These are phyloP conservation scores for Hansenula lynferdii DNA, from an alignment of 1,139 yeast genomes.

Conservation along the genomic window DNA sequence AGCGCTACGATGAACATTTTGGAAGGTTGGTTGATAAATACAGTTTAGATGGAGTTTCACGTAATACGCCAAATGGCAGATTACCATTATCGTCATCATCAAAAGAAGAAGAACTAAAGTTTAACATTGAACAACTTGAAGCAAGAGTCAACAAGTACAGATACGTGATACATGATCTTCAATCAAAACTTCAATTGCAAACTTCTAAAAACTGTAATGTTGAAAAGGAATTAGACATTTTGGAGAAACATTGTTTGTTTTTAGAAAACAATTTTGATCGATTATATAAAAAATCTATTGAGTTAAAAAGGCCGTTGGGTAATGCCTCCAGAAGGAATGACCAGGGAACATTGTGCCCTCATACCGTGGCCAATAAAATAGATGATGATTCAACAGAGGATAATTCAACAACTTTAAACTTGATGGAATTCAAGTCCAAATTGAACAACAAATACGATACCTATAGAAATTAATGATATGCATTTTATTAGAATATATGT, in stretches of 20 bases:
- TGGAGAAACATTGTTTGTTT: conserved; percentile 15
- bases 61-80: too few relatives aligned
- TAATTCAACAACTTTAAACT: conserved; percentile 3
- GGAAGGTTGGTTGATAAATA: neutral
- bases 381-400: neutral
- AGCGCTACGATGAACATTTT: neutral
- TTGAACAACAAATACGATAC: neutral
- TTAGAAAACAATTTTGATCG: conserved; percentile 17
- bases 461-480: neutral
- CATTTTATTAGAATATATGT: neutral
- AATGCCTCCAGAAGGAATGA: too few relatives aligned
- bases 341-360: too few relatives aligned
- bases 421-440: neutral
- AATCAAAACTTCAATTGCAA: conserved; percentile 4
- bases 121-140: conserved; percentile 5
- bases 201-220: conserved; percentile 4
- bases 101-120: neutral
- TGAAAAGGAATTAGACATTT: conserved; percentile 7
- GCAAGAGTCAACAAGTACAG: conserved; percentile 4
- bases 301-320: too few relatives aligned
- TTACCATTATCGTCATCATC: neutral
- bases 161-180: neutral
- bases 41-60: neutral
- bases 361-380: too few relatives aligned
- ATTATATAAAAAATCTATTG: conserved; percentile 8